Evolutionary conservation across 1,284 basidiomycete genomes (phyloP), one percentile per base, ranked within the genome.

Genomic region (Malassezia japonica): DNA sequence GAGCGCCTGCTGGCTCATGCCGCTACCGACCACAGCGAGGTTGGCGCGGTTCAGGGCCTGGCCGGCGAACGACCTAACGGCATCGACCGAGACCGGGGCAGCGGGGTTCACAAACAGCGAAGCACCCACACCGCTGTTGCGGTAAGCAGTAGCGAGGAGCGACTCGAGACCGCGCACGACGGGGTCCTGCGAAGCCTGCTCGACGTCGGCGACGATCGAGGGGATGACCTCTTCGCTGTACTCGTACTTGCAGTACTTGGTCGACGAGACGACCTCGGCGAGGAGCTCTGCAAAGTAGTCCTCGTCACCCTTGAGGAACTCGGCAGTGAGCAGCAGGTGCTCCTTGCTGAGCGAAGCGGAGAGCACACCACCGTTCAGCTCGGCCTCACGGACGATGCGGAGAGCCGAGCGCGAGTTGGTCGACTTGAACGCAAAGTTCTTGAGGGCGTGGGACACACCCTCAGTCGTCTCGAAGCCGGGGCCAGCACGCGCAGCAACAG

Each of bases 221-320:
- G 70, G 70, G 4, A 70, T 16, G 4, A 71, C 68, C 40, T 67
- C 65, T 56, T 72, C 70, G 51, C 61, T 59, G 61, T 62, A 72
- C 48, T 72, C 70, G 59, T 65, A 66, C 25, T 50, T 47, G 39
- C 56, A 52, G 37, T 70, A 65, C 58, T 66, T 65, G 58, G 56
- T 45, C 41, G 59, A 56, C 51, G 57, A 44, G 32, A 70, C 42
- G 12, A 65, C 67, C 36, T 72, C 67, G 42, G 67, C 70, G 21
- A 72, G 62, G 25, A 71, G 55, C 54, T 66, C 60, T 44, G 65
- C 61, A 42, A 72, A 72, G 54, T 61, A 67, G 29, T 61, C 67
- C 91, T 96, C 92, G 74, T 98, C 89, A 46, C 88, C 91, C 57
- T 84, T 83, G 64, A 96, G 77, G 77, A 96, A 98, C 74, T 96